A percentile compares a stretch with the other conserved stretches of the same genome.
Conservation (phyloP, 208 protist genomes). For the Porcisia hertigi region DNA sequence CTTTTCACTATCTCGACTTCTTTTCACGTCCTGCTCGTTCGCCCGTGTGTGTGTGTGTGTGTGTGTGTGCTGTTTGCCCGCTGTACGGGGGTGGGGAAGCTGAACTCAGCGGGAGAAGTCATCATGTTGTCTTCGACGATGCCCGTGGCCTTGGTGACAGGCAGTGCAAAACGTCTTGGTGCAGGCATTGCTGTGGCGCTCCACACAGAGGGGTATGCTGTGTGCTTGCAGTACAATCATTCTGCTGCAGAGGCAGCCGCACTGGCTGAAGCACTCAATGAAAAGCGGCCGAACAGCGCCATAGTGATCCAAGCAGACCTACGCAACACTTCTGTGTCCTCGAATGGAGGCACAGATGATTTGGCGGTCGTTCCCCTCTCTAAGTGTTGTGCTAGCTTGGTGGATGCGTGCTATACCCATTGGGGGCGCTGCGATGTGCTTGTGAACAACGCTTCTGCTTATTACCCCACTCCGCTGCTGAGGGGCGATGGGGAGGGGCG, state of each 20-base stretch:
- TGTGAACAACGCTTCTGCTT: constrained; percentile 88
- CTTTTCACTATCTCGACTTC: no score
- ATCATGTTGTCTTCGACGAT: not conserved
- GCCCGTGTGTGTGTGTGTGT: not conserved
- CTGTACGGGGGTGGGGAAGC: not conserved
- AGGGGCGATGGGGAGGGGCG: not conserved
- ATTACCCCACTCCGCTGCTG: constrained; percentile 66
- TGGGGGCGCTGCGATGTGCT: constrained; percentile 81
- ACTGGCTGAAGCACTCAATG: constrained; percentile 57
- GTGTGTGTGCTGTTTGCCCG: not conserved
- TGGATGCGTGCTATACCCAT: constrained; percentile 45
- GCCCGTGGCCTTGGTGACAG: constrained; percentile 68
- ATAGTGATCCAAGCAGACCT: constrained; percentile 30
- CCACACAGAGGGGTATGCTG: constrained; percentile 48
- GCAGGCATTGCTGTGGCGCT: constrained; percentile 42
- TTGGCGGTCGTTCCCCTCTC: constrained; percentile 14
- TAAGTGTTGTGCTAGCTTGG: constrained; percentile 39
- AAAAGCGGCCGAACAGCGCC: constrained; percentile 41
- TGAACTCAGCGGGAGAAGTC: not conserved
- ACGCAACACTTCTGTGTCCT: constrained; percentile 2
- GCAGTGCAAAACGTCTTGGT: constrained; percentile 59
- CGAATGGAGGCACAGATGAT: not conserved
- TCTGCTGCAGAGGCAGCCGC: constrained; percentile 36
- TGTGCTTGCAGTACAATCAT: constrained; percentile 63
- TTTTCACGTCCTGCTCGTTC: no score